Percentiles rank a stretch among this genome's conserved stretches.
Conservation (phyloP, 75 land plant species). For the Sequoiadendron giganteum region DNA sequence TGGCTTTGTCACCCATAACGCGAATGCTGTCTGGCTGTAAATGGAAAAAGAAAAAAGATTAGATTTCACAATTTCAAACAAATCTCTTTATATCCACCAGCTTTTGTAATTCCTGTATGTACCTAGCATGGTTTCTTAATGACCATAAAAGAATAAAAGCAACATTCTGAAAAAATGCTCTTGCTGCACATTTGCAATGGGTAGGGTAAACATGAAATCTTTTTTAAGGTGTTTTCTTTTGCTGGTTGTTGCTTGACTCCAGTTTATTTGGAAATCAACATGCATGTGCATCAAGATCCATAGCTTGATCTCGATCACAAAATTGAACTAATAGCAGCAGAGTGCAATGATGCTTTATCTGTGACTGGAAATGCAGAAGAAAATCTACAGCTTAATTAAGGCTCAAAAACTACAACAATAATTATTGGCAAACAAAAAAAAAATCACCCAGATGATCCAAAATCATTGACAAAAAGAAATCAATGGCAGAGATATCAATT, state of each 20-base stretch:
- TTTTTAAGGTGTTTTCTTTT: background rate
- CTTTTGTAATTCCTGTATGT: background rate
- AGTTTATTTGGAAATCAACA: background rate
- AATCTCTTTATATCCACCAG: background rate
- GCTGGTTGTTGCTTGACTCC: background rate
- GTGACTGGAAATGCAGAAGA: background rate
- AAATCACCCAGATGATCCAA: background rate
- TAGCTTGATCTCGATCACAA: background rate
- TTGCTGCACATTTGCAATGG: background rate
- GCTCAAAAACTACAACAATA: background rate
- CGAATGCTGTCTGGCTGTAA: slow-evolving; percentile 91
- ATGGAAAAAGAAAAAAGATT: background rate
- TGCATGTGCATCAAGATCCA: background rate
- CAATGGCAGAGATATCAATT: background rate
- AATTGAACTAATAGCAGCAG: background rate
- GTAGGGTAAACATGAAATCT: background rate
- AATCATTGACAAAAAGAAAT: too few relatives aligned
- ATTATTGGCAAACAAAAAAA: background rate
- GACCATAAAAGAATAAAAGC: background rate
- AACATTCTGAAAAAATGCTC: background rate
- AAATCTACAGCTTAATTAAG: background rate
- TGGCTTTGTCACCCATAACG: slow-evolving; percentile 93
- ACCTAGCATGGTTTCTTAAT: background rate
- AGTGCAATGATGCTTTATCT: background rate
- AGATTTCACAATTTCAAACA: background rate